These are phyloP conservation scores for Myxozyma nipponensis DNA, from an alignment of 805 yeast genomes.

Conservation along the genomic window DNA sequence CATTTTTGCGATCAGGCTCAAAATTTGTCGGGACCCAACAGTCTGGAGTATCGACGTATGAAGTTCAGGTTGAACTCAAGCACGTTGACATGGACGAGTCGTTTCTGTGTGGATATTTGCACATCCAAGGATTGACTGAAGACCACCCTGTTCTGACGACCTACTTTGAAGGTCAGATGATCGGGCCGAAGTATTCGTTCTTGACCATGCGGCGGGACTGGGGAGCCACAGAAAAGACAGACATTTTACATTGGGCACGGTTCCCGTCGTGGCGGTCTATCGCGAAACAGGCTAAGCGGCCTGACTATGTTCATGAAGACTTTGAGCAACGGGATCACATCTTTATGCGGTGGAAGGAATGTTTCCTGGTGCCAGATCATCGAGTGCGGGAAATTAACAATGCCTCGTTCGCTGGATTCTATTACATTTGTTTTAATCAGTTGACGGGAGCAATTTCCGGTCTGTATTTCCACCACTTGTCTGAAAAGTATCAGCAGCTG, in stretches of 20 bases:
- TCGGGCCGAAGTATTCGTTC: slow-evolving; percentile 58
- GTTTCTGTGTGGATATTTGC: slow-evolving; percentile 55
- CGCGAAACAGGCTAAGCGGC: slow-evolving; percentile 31
- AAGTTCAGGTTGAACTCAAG: slow-evolving; percentile 64
- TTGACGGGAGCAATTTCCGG: slow-evolving; percentile 72
- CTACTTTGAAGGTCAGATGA: slow-evolving; percentile 67
- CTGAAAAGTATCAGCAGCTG: slow-evolving; percentile 76
- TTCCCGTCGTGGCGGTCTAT: slow-evolving; percentile 46
- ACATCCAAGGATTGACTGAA: slow-evolving; percentile 59
- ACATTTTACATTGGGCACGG: slow-evolving; percentile 64
- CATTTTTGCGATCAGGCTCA: slow-evolving; percentile 59
- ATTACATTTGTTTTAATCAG: slow-evolving; percentile 80
- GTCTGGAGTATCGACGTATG: slow-evolving; percentile 60
- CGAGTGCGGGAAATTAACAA: slow-evolving; percentile 55
- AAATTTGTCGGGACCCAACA: slow-evolving; percentile 65
- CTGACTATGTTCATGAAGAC: slow-evolving; percentile 34
- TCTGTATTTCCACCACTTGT: slow-evolving; percentile 72
- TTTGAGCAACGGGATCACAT: slow-evolving; percentile 46
- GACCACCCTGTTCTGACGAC: slow-evolving; percentile 63
- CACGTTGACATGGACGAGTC: slow-evolving; percentile 60
- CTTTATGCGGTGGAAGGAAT: slow-evolving; percentile 95
- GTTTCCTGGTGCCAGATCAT: slow-evolving; percentile 78
- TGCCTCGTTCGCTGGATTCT: slow-evolving; percentile 90
- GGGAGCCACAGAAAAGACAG: slow-evolving; percentile 59
- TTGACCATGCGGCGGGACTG: slow-evolving; percentile 56